Base-by-base conservation (phyloP, 1,284 basidiomycete genomes). In the Melampsora americana region DNA sequence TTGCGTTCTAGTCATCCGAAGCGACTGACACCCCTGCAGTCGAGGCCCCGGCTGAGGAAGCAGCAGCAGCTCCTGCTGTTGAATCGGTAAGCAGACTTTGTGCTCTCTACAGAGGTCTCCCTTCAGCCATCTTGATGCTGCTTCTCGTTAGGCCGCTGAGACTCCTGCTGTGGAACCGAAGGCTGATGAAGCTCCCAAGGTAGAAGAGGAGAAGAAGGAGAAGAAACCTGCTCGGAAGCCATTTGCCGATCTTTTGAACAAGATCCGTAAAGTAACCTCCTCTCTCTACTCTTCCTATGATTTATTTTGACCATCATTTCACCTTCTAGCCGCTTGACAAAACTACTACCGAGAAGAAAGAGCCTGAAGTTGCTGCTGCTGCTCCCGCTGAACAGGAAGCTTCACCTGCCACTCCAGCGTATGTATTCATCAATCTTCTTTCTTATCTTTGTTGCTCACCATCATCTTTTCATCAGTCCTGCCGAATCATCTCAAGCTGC, bases 171-270 rank as follows among this genome's bases (percentile, higher is more conserved):
- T 23, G 2, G 35, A 66, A 12, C 2, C 64, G 20, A 39, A 35
- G 6, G 26, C 39, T 20, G 30, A 23, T 23, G 72, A 75, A 60
- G 65, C 23, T 35, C 28, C 53, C 6, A 75, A 76, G 23, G 35
- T 46, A 30, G 68, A 69, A 39, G 73, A 76, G 23, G 73, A 76
- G 1, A 69, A 76, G 66, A 62, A 62, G 32, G 73, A 76, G 56
- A 76, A 76, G 59, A 76, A 76, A 26, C 64, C 48, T 26, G 20
- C 66, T 23, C 53, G 66, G 12, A 76, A 76, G 26, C 73, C 66
- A 2, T 76, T 76, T 53, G 73, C 66, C 12, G 73, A 76, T 26
- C 66, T 76, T 35, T 48, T 76, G 14, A 76, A 64, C 59, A 76
- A 76, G 46, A 76, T 76, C n/a, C 65, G 66, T 18, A 68, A 69